These are phyloP conservation scores for Quillaja saponaria DNA, from an alignment of 306 rosid species.

Conservation along the genomic window DNA sequence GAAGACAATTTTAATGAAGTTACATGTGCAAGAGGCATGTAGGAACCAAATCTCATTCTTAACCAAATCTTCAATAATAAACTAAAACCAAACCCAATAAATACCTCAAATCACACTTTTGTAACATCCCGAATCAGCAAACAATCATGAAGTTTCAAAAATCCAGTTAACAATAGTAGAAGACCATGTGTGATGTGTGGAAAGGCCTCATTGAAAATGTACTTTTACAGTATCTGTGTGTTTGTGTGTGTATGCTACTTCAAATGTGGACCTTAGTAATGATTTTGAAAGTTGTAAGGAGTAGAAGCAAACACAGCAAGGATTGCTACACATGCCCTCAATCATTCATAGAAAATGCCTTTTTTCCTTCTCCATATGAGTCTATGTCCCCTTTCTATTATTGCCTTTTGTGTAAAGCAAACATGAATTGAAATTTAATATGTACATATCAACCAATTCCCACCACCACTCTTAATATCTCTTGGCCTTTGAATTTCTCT, in stretches of 20 bases:
- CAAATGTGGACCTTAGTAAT: slow-evolving; percentile 48
- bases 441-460: slow-evolving; percentile 12
- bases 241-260: slow-evolving; percentile 11
- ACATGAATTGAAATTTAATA: slow-evolving; percentile 11
- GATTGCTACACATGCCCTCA: slow-evolving; percentile 30
- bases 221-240: slow-evolving; percentile 33
- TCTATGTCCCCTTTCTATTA: slow-evolving; percentile 1
- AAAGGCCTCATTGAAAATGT: slow-evolving; percentile 42
- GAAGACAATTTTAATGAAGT: too few relatives aligned
- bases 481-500: not conserved
- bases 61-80: slow-evolving; percentile 39
- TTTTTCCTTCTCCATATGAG: slow-evolving; percentile 17
- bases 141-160: slow-evolving; percentile 48
- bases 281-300: slow-evolving; percentile 45
- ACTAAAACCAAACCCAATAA: slow-evolving; percentile 33
- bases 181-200: slow-evolving; percentile 54
- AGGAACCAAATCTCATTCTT: too few relatives aligned
- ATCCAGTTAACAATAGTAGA: slow-evolving; percentile 35
- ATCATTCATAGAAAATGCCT: slow-evolving; percentile 39
- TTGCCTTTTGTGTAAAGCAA: slow-evolving; percentile 49
- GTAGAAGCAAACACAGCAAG: slow-evolving; percentile 64
- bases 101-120: slow-evolving; percentile 40
- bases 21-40: too few relatives aligned
- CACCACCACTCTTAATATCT: slow-evolving; percentile 21
- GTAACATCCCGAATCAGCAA: slow-evolving; percentile 46